Percentiles rank a stretch among this genome's conserved stretches.
phyloP scores from a whole-genome alignment of 163 green algal species.

The Coccomyxa subellipsoidea region DNA sequence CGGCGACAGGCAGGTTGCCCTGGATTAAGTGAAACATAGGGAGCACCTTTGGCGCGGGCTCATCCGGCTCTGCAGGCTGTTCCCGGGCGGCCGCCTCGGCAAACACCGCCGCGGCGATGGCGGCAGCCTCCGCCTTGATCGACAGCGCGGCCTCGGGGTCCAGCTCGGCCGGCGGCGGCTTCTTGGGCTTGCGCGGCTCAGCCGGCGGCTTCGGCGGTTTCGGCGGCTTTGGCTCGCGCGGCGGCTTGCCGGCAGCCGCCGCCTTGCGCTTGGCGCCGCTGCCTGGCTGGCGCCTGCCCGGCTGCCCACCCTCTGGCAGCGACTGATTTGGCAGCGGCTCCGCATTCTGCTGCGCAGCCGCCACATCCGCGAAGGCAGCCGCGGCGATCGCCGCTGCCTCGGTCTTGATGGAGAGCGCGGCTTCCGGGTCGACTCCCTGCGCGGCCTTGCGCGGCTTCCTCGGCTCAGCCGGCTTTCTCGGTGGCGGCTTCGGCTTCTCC shows the following conservation, averaged over 20 bases:
- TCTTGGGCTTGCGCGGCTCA: background rate
- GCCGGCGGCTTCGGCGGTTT: constrained; percentile 10
- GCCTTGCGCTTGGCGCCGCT: background rate
- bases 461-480: background rate
- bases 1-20: too few relatives aligned
- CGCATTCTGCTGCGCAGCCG: too few relatives aligned
- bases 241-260: background rate
- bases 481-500: constrained; percentile 11
- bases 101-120: constrained; percentile 22
- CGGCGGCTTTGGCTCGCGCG: background rate
- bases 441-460: background rate
- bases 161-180: background rate
- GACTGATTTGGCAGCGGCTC: background rate
- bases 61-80: background rate
- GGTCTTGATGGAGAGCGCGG: constrained; percentile 10
- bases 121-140: constrained; percentile 21
- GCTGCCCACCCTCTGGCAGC: background rate
- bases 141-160: background rate
- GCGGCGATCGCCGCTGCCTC: constrained; percentile 18
- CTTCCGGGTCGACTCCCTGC: background rate
- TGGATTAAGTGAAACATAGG: too few relatives aligned
- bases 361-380: constrained; percentile 14
- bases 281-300: background rate
- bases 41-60: background rate
- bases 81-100: background rate